phyloP scores from a whole-genome alignment of 2,329 filamentous ascomycete species.

The Xylariaceae sp. region DNA sequence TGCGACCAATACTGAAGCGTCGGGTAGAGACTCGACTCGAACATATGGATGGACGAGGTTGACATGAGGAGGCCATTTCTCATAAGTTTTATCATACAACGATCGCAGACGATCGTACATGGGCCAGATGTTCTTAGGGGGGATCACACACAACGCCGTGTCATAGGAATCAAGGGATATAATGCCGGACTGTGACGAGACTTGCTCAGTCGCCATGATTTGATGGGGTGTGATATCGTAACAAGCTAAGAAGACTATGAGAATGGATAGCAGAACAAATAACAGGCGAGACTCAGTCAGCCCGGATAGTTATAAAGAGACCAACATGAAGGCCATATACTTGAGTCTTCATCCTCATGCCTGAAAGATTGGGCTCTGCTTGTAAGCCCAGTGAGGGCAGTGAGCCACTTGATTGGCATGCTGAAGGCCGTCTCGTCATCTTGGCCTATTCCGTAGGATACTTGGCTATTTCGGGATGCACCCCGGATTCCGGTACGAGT shows the following conservation, averaged over 20 bases:
- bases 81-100: slow-evolving; percentile 57
- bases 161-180: slow-evolving; percentile 40
- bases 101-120: slow-evolving; percentile 50
- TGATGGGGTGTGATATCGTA: background rate
- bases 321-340: too few species aligned
- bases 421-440: background rate
- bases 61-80: slow-evolving; percentile 61
- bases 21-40: slow-evolving; percentile 39
- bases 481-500: background rate
- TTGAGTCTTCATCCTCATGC: background rate
- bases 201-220: slow-evolving; percentile 20
- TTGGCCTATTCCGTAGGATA: background rate
- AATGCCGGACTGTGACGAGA: background rate
- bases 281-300: background rate
- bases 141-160: slow-evolving; percentile 57
- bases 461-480: background rate
- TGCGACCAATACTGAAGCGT: slow-evolving; percentile 39
- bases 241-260: background rate
- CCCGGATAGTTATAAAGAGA: background rate
- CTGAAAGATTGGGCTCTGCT: background rate
- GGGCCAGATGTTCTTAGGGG: slow-evolving; percentile 43
- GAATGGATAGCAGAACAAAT: background rate
- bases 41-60: slow-evolving; percentile 65
- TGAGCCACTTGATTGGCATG: background rate
- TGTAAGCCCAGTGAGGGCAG: background rate